A percentile compares a stretch with the other conserved stretches of the same genome.
These are phyloP conservation scores for Globisporangium iwayamae DNA, from an alignment of 352 stramenopile species.

Conservation along the genomic window DNA sequence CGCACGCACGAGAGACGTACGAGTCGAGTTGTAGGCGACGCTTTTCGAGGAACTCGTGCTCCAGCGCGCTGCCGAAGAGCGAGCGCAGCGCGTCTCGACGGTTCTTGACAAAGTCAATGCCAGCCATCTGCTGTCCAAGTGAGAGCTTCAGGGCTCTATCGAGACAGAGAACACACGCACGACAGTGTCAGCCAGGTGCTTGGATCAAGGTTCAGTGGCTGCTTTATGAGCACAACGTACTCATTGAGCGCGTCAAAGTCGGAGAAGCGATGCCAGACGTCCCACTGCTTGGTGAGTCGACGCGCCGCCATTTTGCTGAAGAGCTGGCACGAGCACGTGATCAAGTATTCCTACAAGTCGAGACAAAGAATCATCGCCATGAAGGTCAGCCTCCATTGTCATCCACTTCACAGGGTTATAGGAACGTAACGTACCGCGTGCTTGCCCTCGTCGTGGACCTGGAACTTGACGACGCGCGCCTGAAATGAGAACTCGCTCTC, in stretches of 20 bases:
- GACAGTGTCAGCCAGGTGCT: neutral
- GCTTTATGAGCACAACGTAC: conserved; percentile 16
- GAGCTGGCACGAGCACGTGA: conserved; percentile 54
- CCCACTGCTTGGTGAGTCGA: conserved; percentile 55
- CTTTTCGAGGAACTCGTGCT: conserved; percentile 58
- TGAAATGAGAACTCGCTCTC: conserved; percentile 42
- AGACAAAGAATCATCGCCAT: neutral
- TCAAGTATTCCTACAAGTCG: conserved; percentile 49
- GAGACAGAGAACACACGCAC: neutral
- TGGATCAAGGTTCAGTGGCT: neutral
- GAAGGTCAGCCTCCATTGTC: neutral
- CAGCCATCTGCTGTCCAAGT: conserved; percentile 38
- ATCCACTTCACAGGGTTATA: too few relatives aligned
- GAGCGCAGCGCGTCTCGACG: conserved; percentile 47
- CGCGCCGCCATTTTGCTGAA: conserved; percentile 45
- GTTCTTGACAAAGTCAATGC: conserved; percentile 51
- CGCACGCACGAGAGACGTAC: conserved; percentile 42
- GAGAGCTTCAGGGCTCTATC: conserved; percentile 38
- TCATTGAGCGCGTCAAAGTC: conserved; percentile 58
- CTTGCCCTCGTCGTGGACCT: conserved; percentile 36
- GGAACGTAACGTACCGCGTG: conserved; percentile 35
- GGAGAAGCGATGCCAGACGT: conserved; percentile 62
- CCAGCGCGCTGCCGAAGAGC: conserved; percentile 43
- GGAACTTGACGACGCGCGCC: conserved; percentile 37
- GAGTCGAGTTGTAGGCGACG: conserved; percentile 50